Evolutionary conservation across 345 rosid species (phyloP), one percentile per base, ranked within the genome.

Genomic region (Capsella bursapastoris): DNA sequence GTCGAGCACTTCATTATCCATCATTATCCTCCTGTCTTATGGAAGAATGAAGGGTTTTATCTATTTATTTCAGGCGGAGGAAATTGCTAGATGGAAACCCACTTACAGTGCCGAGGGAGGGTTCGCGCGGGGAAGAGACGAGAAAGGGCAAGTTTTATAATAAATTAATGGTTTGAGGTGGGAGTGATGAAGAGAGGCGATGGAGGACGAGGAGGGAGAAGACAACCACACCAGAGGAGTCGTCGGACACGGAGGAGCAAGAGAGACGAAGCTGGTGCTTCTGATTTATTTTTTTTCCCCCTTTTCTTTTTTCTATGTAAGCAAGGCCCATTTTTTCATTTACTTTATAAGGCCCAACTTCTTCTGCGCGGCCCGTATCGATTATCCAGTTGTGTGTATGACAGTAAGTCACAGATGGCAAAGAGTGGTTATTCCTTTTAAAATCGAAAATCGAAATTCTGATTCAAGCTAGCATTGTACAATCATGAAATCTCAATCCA

Each of bases 1-100:
- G 57, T 79, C 79, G 14, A 82, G 79, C 52, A 82, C 83, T 66
- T 76, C 85, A 25, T 68, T 61, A 50, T 82, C 83, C 83, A 82
- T 62, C 66, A 58, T 61, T 41, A 35, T 57, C 27, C 11, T 31
- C 27, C 22, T 56, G 3, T 57, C 27, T 57, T 34, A 22, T 22
- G 29, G 55, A 49, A 16, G 53, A 49, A 3, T 8, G 14, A 13
- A 43, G 6, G 4, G 4, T 14, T 4, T 8, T 7, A 8, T 28
- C 1, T 12, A 27, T 27, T 6, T 27, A 3, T 14, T 15, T 0
- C 35, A 5, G 35, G 35, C 35, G 35, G 37, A 68, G 6, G 38
- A 69, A 16, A 70, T 25, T 28, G 60, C 10, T 15, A 15, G 7
- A 6, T 18, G 1, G 51, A 27, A 37, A 58, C 37, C 31, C 40